These are phyloP conservation scores for Penicillium sp. DNA, from an alignment of 2,329 filamentous ascomycete species.

Conservation along the genomic window DNA sequence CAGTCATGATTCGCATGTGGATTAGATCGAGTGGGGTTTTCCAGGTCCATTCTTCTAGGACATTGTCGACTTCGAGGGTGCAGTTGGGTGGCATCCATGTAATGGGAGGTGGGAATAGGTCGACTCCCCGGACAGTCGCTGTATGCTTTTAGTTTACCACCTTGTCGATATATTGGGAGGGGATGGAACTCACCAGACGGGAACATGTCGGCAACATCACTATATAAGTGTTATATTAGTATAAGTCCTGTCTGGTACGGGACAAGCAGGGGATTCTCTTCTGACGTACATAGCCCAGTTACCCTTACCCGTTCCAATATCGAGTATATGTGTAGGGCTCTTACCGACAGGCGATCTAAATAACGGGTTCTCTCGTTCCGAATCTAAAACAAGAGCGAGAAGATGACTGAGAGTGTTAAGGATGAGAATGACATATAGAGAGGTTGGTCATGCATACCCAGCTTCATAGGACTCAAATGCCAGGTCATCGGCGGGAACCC, in stretches of 20 bases:
- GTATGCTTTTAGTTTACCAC: not conserved
- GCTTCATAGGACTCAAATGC: conserved; percentile 22
- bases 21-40: not conserved
- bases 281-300: conserved; percentile 6
- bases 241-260: not conserved
- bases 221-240: not conserved
- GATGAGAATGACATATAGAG: not conserved
- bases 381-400: conserved; percentile 14
- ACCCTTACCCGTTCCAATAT: conserved; percentile 18
- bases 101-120: conserved; percentile 6
- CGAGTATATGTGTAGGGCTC: conserved; percentile 12
- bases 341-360: conserved; percentile 14
- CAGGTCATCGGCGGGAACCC: conserved; percentile 18
- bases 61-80: conserved; percentile 3
- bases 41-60: conserved; percentile 8
- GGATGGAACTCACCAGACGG: not conserved
- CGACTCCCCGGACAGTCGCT: conserved; percentile 5
- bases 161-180: not conserved
- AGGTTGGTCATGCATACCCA: conserved; percentile 5
- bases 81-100: conserved; percentile 8
- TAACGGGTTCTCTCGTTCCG: conserved; percentile 13
- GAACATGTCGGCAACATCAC: conserved; percentile 8
- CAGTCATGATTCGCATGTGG: conserved; percentile 1
- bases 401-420: conserved; percentile 11
- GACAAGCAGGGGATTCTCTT: too few species aligned